Base-by-base conservation (phyloP, 345 rosid species). In the Salix udensis region DNA sequence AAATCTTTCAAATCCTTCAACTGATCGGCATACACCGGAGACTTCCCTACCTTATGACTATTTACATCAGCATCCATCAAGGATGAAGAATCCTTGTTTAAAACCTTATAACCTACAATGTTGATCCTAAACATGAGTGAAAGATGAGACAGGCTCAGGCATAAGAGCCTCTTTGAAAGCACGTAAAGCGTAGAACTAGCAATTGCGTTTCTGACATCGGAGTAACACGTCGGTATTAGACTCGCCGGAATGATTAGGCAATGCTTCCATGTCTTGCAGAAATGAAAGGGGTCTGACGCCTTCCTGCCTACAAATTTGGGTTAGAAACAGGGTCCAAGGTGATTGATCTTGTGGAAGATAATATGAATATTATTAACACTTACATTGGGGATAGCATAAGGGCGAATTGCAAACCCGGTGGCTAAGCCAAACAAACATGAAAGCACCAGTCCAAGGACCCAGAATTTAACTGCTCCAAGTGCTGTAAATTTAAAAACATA, bases 191-290 rank as follows among this genome's bases (percentile, higher is more conserved):
- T 39, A 50, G 85, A 83, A 70, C 62, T 89, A 90, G 86, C 85
- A 81, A 84, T 70, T 86, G 26, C 85, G 91, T 79, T 86, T 88
- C 82, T 90, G 85, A 81, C 77, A 89, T 69, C 88, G 87, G 77
- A 92, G 94, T 78, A 87, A 82, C 69, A 77, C 70, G 46, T 89
- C 91, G 2, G 86, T 74, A 80, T 82, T 87, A 76, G 87, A 74
- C 86, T 90, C 89, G 77, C 94, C 88, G 70, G 72, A 82, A 69
- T 82, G 91, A 73, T 89, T 87, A 76, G 89, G 92, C 72, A 89
- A 79, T 67, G 89, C 88, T 83, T 90, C 97, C 91, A 89, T 78
- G 89, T 90, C 94, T 15, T 9, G 89, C 78, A 79, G 89, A 74
- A 75, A 37, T 11, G 30, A 75, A 75, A 69, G 74, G 81, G 69